These are phyloP conservation scores for Erodium texanum DNA, from an alignment of 441 rosid genomes.

Conservation along the genomic window DNA sequence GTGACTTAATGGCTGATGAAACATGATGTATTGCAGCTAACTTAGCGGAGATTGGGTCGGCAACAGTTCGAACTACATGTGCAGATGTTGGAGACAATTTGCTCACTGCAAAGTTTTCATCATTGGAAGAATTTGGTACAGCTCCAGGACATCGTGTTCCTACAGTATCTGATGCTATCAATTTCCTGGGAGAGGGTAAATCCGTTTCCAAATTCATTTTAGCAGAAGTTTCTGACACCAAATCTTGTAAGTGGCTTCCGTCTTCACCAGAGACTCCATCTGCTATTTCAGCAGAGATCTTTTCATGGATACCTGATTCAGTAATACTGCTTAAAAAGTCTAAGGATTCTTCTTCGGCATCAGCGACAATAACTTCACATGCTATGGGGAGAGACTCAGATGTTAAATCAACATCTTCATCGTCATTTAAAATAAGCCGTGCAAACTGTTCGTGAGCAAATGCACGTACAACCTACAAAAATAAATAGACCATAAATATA, in stretches of 20 bases:
- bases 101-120: constrained; percentile 33
- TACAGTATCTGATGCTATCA: constrained; percentile 19
- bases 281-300: constrained; percentile 21
- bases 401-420: constrained; percentile 50
- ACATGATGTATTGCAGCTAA: constrained; percentile 84
- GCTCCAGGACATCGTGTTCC: constrained; percentile 26
- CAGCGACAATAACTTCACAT: constrained; percentile 46
- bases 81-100: constrained; percentile 29
- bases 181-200: constrained; percentile 24
- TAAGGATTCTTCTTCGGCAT: constrained; percentile 42
- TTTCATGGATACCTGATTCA: constrained; percentile 33
- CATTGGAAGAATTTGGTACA: constrained; percentile 19
- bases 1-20: constrained; percentile 92
- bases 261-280: constrained; percentile 30
- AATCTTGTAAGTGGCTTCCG: constrained; percentile 16
- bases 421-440: constrained; percentile 67
- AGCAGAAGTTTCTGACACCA: constrained; percentile 27
- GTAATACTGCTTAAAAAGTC: constrained; percentile 32
- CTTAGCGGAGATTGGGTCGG: constrained; percentile 66
- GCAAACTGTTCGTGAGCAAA: constrained; percentile 94
- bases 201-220: constrained; percentile 35
- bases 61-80: constrained; percentile 42
- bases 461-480: constrained; percentile 76
- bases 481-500: constrained; percentile 17
- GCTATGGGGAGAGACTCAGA: constrained; percentile 49